Evolutionary conservation across 2,329 filamentous ascomycete species (phyloP), one percentile per base, ranked within the genome.

Genomic region (Colletotrichum plurivorum): DNA sequence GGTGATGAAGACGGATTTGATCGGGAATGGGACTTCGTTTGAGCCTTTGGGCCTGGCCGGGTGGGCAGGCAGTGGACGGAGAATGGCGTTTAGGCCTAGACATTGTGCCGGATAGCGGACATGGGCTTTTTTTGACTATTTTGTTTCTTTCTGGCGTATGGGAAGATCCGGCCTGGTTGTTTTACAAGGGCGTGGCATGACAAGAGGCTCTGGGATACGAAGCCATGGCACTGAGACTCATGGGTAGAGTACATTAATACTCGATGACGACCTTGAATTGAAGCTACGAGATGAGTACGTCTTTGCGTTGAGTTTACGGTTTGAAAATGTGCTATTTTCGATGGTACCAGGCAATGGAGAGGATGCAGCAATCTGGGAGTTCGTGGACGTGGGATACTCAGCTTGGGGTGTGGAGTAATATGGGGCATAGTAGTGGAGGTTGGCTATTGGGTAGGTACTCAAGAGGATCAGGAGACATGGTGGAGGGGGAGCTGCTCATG

Each of bases 181-280:
- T 18, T 43, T 52, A 7, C 25, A 25, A 36, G 57, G 27, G 49
- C n/a, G 51, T 46, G 64, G 64, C 53, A 60, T 63, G 64, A 57
- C 13, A 45, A 41, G 48, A 53, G 59, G 45, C 45, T 13, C 49
- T 13, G 8, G 48, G 61, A 54, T 13, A 68, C 10, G 48, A 54
- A 49, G 51, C 8, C 49, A 59, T 25, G 65, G 31, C 41, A 64
- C 16, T 36, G 20, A 43, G 8, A 41, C 41, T 36, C 54, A 65
- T 51, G 61, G 60, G 59, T 68, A 68, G 61, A 54, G 54, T 58
- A 68, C 48, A 64, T 55, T 59, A 68, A 68, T 68, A 45, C 65
- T 68, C 61, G 46, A 54, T 58, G n/a, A 65, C 48, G 60, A 68
- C 16, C 22, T 31, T 39, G 41, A 15, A 43, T 36, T 36, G 31